Conservation (phyloP, 1,139 yeast species). For the Waltiozyma sp. region DNA sequence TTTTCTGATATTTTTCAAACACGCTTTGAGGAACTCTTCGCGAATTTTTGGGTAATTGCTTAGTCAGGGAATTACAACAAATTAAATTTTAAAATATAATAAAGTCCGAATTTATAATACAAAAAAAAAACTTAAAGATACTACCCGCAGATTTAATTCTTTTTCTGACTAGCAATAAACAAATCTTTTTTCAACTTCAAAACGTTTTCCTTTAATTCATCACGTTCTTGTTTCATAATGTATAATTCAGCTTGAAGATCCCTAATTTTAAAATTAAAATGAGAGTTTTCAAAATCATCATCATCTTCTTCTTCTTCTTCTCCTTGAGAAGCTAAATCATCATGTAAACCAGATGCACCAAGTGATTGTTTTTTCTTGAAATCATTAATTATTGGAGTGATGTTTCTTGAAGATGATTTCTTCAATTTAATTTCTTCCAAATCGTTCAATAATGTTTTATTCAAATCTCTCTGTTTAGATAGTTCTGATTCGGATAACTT, state of each 20-base stretch:
- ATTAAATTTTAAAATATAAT: too few species aligned
- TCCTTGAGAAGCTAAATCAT: neutral
- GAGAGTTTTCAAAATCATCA: conserved; percentile 46
- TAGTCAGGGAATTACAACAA: too few species aligned
- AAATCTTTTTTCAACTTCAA: conserved; percentile 48
- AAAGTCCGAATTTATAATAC: too few species aligned
- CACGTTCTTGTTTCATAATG: conserved; percentile 75
- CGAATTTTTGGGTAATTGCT: too few species aligned
- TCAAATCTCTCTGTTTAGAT: conserved; percentile 43
- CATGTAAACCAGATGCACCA: neutral
- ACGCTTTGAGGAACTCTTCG: too few species aligned
- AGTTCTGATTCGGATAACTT: conserved; percentile 65
- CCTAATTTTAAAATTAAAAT: conserved; percentile 64
- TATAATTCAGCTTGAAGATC: conserved; percentile 79
- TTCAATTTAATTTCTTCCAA: conserved; percentile 55
- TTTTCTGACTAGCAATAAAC: conserved; percentile 14
- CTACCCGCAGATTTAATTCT: neutral
- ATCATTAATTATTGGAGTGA: conserved; percentile 24
- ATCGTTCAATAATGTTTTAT: conserved; percentile 50
- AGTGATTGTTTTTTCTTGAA: conserved; percentile 2
- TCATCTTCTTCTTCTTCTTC: conserved; percentile 28
- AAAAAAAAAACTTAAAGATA: too few species aligned
- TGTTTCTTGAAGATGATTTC: conserved; percentile 20
- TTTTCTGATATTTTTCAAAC: too few species aligned
- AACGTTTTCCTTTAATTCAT: conserved; percentile 61